Evolutionary conservation across 2,329 filamentous ascomycete genomes (phyloP), one percentile per base, ranked within the genome.

Genomic region (Penicillium sp.): DNA sequence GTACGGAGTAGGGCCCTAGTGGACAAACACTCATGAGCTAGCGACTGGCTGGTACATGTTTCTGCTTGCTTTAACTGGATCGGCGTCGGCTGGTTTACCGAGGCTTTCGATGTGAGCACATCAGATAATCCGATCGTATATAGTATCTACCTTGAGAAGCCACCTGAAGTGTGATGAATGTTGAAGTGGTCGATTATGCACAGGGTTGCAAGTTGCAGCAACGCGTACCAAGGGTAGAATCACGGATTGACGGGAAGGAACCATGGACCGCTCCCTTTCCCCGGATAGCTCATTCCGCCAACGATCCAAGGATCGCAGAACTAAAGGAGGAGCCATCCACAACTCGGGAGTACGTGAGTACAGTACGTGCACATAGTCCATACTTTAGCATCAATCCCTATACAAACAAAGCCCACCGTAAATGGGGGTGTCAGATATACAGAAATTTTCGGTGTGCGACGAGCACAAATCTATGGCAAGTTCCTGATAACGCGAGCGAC

Each of bases 211-310:
- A 39, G 7, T 41, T 27, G 24, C 24, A 56, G 47, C 51, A 50
- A 19, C 31, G 43, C 27, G 57, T 50, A 62, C 57, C 56, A 55
- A 60, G 61, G 36, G 36, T 22, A 24, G 33, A 10, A 54, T 60
- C 36, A 49, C 18, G 31, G 43, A 24, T 37, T 39, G 33, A 46
- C 61, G 61, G 66, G 54, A 63, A 61, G 61, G 60, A 65, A 67
- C 66, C 66, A 67, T 66, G 66, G 66, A 58, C 63, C 58, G 60
- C 19, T 52, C 22, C 46, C 46, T 49, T 65, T 63, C 62, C 62
- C 62, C 62, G 61, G 64, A 58, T 51, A 33, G n/a, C 44, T 51
- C 56, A 36, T 44, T 60, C 58, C 60, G 54, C 56, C 50, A 44
- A 44, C 54, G 47, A 60, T 57, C 49, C 51, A 59, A 58, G 60